Conservation (phyloP, 306 rosid genomes). For the Begonia fuchsioides region DNA sequence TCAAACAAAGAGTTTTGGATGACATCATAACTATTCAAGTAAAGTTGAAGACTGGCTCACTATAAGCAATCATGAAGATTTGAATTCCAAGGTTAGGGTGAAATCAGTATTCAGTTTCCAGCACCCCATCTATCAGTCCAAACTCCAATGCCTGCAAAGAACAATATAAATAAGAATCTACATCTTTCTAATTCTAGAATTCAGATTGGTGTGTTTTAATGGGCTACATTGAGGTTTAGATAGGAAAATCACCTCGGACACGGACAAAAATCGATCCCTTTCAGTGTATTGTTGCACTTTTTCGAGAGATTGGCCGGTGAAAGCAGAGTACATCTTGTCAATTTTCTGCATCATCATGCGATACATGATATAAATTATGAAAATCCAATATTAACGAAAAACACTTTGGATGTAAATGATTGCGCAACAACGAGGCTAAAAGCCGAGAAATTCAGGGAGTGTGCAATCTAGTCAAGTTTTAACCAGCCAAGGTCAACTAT, state of each 20-base stretch:
- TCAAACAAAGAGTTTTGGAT: no score
- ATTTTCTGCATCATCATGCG: conserved; percentile 50
- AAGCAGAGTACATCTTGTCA: conserved; percentile 74
- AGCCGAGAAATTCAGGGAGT: no score
- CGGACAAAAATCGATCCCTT: conserved; percentile 81
- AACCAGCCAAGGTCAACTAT: no score
- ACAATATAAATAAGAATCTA: background rate
- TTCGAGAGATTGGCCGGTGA: conserved; percentile 81
- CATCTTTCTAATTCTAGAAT: no score
- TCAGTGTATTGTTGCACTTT: conserved; percentile 85
- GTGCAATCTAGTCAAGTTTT: no score
- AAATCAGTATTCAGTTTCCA: conserved; percentile 79
- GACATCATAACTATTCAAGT: no score
- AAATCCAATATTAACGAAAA: no score
- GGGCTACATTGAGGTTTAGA: background rate
- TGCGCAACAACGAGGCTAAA: no score
- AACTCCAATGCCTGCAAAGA: conserved; percentile 77
- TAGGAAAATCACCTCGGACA: conserved; percentile 49
- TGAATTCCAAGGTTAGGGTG: background rate
- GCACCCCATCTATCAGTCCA: conserved; percentile 75
- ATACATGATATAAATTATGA: no score
- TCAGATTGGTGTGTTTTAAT: background rate
- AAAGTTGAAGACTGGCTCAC: no score
- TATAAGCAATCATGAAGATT: no score
- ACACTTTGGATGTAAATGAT: no score